Conservation (phyloP, 345 rosid genomes). For the Stellera chamaejasme region DNA sequence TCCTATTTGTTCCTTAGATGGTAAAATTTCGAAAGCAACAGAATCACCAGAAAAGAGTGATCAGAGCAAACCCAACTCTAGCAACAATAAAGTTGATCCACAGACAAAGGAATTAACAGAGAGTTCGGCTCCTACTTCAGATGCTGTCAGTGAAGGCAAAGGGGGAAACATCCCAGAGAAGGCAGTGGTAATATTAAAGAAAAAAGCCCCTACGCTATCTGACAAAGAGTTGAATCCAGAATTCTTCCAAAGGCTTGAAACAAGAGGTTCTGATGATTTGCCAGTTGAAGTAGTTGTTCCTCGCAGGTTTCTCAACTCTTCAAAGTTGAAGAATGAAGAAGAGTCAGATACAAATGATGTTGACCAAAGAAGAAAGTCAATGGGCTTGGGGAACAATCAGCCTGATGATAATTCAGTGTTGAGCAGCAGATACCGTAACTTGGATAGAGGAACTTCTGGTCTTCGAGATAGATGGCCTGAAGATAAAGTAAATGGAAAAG, state of each 20-base stretch:
- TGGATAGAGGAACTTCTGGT: conserved; percentile 34
- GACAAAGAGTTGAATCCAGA: conserved; percentile 90
- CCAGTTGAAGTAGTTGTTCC: conserved; percentile 95
- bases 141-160: conserved; percentile 53
- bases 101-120: conserved; percentile 40
- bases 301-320: conserved; percentile 49
- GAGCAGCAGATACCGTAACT: conserved; percentile 22
- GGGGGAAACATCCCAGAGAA: conserved; percentile 62
- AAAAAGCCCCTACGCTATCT: conserved; percentile 69
- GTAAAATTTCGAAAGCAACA: conserved; percentile 23
- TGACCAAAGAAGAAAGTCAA: conserved; percentile 40
- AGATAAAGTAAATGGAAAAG: conserved; percentile 38
- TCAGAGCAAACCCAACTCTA: conserved; percentile 31
- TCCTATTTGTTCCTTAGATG: conserved; percentile 24
- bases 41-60: conserved; percentile 36
- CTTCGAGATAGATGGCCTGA: conserved; percentile 26
- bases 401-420: conserved; percentile 36
- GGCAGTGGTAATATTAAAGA: conserved; percentile 82
- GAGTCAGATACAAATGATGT: conserved; percentile 40
- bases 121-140: conserved; percentile 34
- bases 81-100: conserved; percentile 32
- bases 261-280: conserved; percentile 65
- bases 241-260: conserved; percentile 90
- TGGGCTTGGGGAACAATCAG: conserved; percentile 32
- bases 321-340: conserved; percentile 51